Percentiles rank a stretch among this genome's conserved stretches.
These are phyloP conservation scores for Phyllosticta capitalensis DNA, from an alignment of 2,329 filamentous ascomycete genomes.

Conservation along the genomic window DNA sequence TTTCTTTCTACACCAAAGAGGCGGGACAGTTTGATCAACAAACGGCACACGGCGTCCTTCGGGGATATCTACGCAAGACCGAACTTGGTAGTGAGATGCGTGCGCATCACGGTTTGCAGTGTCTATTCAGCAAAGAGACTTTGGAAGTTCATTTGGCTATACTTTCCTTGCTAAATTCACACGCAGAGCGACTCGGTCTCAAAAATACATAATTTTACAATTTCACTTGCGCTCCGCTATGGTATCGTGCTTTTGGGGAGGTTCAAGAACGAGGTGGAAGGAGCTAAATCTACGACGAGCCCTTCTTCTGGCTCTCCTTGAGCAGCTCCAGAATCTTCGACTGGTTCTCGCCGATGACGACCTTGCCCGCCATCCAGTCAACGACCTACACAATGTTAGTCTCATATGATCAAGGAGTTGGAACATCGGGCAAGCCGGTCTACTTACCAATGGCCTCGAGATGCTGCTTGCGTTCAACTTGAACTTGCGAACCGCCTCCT, in stretches of 20 bases:
- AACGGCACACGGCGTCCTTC: background rate
- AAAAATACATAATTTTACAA: background rate
- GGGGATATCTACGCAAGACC: background rate
- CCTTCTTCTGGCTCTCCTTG: slow-evolving; percentile 44
- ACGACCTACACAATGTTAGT: slow-evolving; percentile 41
- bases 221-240: background rate
- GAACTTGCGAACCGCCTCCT: slow-evolving; percentile 72
- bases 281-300: background rate
- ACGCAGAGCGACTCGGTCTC: background rate
- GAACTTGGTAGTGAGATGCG: background rate
- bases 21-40: background rate
- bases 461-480: slow-evolving; percentile 61
- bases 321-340: slow-evolving; percentile 83
- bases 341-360: slow-evolving; percentile 65
- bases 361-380: slow-evolving; percentile 89
- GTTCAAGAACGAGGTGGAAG: background rate
- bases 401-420: background rate
- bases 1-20: background rate
- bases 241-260: background rate
- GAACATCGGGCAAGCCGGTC: background rate
- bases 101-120: background rate
- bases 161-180: background rate
- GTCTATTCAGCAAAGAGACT: background rate
- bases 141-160: background rate
- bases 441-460: slow-evolving; percentile 63